Evolutionary conservation across 768 basidiomycete species (phyloP).

Genomic region (Macrolepiota albuminosa): DNA sequence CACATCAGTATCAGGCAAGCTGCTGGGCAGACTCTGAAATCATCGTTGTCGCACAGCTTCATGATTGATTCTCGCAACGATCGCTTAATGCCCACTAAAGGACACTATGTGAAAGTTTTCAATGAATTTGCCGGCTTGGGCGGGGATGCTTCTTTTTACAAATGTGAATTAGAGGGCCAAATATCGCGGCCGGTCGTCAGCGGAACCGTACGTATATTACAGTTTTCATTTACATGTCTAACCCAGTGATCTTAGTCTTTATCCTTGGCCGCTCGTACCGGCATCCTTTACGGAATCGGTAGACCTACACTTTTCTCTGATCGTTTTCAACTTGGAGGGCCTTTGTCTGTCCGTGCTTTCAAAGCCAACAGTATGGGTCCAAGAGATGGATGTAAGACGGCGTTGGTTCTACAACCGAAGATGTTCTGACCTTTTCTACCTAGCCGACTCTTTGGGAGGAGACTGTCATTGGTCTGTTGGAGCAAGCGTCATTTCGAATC

Average conservation of each 20-base stretch:
- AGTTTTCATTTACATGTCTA: not conserved
- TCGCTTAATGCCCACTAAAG: constrained; percentile 54
- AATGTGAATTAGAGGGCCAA: constrained; percentile 63
- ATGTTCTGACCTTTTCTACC: not conserved
- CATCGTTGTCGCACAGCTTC: constrained; percentile 76
- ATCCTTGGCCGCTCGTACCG: constrained; percentile 69
- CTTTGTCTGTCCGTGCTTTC: constrained; percentile 79
- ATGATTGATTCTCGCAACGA: constrained; percentile 75
- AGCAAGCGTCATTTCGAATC: constrained; percentile 65
- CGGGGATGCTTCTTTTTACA: constrained; percentile 75
- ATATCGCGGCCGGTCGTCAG: constrained; percentile 51
- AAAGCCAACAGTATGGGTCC: constrained; percentile 74
- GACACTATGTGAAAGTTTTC: constrained; percentile 55
- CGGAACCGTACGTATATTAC: constrained; percentile 47
- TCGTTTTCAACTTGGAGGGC: constrained; percentile 91
- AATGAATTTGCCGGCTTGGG: constrained; percentile 78
- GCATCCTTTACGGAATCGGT: constrained; percentile 61
- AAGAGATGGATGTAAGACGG: constrained; percentile 56
- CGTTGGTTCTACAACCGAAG: not conserved
- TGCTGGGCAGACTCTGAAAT: constrained; percentile 79
- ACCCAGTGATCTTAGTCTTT: constrained; percentile 46
- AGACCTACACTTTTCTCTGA: constrained; percentile 65
- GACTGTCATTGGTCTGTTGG: constrained; percentile 80
- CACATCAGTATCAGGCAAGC: constrained; percentile 69
- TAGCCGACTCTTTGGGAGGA: constrained; percentile 84